A percentile compares a stretch with the other conserved stretches of the same genome.
These are phyloP conservation scores for Solanum aculeatissimum DNA, from an alignment of 305 asterid genomes.

Conservation along the genomic window DNA sequence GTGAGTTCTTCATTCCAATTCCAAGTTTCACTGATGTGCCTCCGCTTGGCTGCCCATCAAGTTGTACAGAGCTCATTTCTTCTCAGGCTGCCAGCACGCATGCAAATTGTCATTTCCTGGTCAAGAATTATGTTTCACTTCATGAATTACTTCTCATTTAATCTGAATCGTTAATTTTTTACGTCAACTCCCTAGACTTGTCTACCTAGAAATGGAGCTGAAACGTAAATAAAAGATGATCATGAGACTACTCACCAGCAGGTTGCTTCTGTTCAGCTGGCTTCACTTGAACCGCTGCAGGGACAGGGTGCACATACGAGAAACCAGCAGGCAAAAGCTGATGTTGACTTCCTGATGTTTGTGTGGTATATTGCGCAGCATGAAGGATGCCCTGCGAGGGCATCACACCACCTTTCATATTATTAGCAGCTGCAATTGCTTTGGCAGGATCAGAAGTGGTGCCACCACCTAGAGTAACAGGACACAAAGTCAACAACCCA, in stretches of 20 bases:
- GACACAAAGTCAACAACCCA: slow-evolving; percentile 41
- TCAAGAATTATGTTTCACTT: slow-evolving; percentile 27
- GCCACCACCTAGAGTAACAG: slow-evolving; percentile 27
- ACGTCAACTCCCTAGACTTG: neutral
- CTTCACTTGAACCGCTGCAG: slow-evolving; percentile 65
- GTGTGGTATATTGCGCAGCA: slow-evolving; percentile 47
- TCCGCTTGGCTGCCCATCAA: neutral
- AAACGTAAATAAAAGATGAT: neutral
- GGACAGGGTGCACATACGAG: slow-evolving; percentile 50
- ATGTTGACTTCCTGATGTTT: slow-evolving; percentile 37
- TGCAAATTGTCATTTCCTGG: slow-evolving; percentile 82
- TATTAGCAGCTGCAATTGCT: slow-evolving; percentile 68
- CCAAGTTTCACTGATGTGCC: neutral
- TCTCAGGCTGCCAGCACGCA: slow-evolving; percentile 90
- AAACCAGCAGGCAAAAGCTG: slow-evolving; percentile 55
- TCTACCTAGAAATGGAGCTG: slow-evolving; percentile 5
- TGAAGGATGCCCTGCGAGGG: slow-evolving; percentile 44
- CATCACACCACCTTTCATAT: slow-evolving; percentile 45
- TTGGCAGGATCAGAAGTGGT: slow-evolving; percentile 80
- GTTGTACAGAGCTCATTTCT: slow-evolving; percentile 38
- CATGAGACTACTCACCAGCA: slow-evolving; percentile 43
- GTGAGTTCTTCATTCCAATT: neutral
- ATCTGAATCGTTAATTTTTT: neutral
- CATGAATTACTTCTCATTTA: slow-evolving; percentile 18
- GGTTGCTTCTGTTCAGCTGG: slow-evolving; percentile 83